Evolutionary conservation across 768 basidiomycete species (phyloP).

Genomic region (Pleurotus tuber-regium): DNA sequence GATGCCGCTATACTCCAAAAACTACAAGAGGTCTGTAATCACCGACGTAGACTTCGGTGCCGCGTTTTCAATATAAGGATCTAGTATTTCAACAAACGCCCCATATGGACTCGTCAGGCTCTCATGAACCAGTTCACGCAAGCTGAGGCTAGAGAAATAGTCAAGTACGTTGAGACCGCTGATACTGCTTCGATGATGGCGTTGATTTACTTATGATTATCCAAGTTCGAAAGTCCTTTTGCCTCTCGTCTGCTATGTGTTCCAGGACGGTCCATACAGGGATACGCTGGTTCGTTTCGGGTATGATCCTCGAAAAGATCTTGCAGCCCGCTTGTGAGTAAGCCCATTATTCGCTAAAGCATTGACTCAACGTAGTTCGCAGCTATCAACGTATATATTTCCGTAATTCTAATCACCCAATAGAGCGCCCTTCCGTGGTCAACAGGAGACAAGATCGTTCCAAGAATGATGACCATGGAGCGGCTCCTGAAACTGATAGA

Average conservation of each 20-base stretch:
- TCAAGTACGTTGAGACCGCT: constrained; percentile 60
- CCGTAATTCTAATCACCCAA: constrained; percentile 81
- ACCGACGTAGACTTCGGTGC: neutral
- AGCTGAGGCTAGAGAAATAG: constrained; percentile 65
- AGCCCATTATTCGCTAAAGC: neutral
- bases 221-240: constrained; percentile 77
- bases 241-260: constrained; percentile 81
- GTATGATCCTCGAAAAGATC: constrained; percentile 84
- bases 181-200: neutral
- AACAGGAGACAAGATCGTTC: constrained; percentile 61
- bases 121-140: constrained; percentile 78
- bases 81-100: constrained; percentile 71
- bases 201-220: neutral
- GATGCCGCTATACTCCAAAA: constrained; percentile 53
- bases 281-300: constrained; percentile 84
- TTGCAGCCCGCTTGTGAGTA: constrained; percentile 72
- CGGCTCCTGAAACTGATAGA: constrained; percentile 34
- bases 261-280: constrained; percentile 92
- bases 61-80: neutral
- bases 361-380: constrained; percentile 5
- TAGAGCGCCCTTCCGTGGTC: constrained; percentile 72
- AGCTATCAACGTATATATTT: constrained; percentile 95
- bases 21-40: constrained; percentile 46
- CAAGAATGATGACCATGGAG: constrained; percentile 26
- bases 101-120: constrained; percentile 87